A percentile compares a stretch with the other conserved stretches of the same genome.
Evolutionary conservation across 768 basidiomycete species (phyloP).

Genomic region (Pleurotus tuber-regium): DNA sequence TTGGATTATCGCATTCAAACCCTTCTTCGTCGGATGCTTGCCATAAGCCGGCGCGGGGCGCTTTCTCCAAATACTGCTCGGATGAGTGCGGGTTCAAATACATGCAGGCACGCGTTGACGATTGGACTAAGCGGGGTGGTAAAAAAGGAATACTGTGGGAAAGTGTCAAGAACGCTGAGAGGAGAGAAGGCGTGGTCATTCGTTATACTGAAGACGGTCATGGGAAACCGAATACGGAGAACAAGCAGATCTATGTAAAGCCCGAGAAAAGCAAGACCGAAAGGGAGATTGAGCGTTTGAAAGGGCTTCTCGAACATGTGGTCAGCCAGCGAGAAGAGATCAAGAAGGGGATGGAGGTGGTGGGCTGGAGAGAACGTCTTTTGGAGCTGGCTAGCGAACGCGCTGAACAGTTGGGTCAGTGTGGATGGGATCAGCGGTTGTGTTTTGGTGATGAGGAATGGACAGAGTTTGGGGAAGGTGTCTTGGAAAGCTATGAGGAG

Average conservation of each 20-base stretch:
- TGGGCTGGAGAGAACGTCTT: slow-evolving; percentile 68
- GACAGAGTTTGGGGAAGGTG: slow-evolving; percentile 62
- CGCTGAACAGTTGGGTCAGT: slow-evolving; percentile 62
- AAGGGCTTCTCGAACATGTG: slow-evolving; percentile 51
- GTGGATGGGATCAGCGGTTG: slow-evolving; percentile 88
- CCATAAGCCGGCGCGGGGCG: slow-evolving; percentile 76
- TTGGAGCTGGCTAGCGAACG: slow-evolving; percentile 66
- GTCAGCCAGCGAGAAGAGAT: slow-evolving; percentile 60
- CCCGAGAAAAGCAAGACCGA: slow-evolving; percentile 46
- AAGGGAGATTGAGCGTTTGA: slow-evolving; percentile 56
- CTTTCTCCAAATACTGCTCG: slow-evolving; percentile 90
- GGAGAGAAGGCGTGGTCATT: slow-evolving; percentile 68
- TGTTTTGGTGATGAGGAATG: slow-evolving; percentile 83
- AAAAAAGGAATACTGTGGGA: slow-evolving; percentile 70
- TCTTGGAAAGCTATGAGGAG: slow-evolving; percentile 68
- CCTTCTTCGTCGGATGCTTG: slow-evolving; percentile 68
- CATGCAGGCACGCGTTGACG: slow-evolving; percentile 62
- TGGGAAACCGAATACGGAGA: slow-evolving; percentile 20
- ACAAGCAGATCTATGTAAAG: slow-evolving; percentile 21
- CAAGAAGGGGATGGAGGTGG: slow-evolving; percentile 66
- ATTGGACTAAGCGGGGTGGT: slow-evolving; percentile 61
- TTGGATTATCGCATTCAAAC: slow-evolving; percentile 60
- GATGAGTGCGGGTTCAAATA: slow-evolving; percentile 81
- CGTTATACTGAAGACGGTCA: slow-evolving; percentile 28
- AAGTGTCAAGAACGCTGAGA: slow-evolving; percentile 64